phyloP scores from a whole-genome alignment of 1,139 yeast genomes.

The Diutina mesorugosa region DNA sequence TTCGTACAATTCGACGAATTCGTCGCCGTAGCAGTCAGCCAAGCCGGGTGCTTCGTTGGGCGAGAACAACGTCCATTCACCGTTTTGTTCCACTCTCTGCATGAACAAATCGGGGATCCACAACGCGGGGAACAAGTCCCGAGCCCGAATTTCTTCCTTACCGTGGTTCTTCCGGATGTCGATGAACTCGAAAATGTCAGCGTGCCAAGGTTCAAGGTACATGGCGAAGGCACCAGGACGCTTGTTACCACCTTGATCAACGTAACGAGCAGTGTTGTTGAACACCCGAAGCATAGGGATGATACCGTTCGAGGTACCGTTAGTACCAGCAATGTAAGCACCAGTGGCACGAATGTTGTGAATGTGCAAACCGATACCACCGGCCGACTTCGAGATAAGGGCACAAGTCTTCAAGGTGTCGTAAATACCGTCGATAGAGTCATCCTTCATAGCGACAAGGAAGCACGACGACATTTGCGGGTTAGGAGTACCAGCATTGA shows the following conservation, averaged over 20 bases:
- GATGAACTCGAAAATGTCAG: slow-evolving; percentile 38
- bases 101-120: slow-evolving; percentile 52
- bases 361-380: slow-evolving; percentile 47
- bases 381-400: slow-evolving; percentile 43
- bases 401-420: slow-evolving; percentile 43
- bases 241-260: slow-evolving; percentile 52
- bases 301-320: slow-evolving; percentile 43
- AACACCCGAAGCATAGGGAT: slow-evolving; percentile 49
- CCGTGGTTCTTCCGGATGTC: slow-evolving; percentile 45
- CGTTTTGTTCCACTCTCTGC: slow-evolving; percentile 36
- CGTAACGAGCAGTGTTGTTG: slow-evolving; percentile 47
- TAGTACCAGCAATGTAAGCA: slow-evolving; percentile 37
- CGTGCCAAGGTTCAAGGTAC: slow-evolving; percentile 52
- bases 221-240: slow-evolving; percentile 55
- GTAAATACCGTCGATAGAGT: slow-evolving; percentile 46
- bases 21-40: slow-evolving; percentile 35
- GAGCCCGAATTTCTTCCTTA: slow-evolving; percentile 41
- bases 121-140: slow-evolving; percentile 44
- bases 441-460: slow-evolving; percentile 43
- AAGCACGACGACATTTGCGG: slow-evolving; percentile 42
- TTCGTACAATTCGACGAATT: slow-evolving; percentile 30
- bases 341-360: slow-evolving; percentile 41
- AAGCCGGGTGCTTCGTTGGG: slow-evolving; percentile 41
- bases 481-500: slow-evolving; percentile 38
- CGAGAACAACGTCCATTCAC: slow-evolving; percentile 44